Percentiles rank a stretch among this genome's conserved stretches.
phyloP scores from a whole-genome alignment of 371 early-diverging fungal genomes.

The Mortierella sp. region DNA sequence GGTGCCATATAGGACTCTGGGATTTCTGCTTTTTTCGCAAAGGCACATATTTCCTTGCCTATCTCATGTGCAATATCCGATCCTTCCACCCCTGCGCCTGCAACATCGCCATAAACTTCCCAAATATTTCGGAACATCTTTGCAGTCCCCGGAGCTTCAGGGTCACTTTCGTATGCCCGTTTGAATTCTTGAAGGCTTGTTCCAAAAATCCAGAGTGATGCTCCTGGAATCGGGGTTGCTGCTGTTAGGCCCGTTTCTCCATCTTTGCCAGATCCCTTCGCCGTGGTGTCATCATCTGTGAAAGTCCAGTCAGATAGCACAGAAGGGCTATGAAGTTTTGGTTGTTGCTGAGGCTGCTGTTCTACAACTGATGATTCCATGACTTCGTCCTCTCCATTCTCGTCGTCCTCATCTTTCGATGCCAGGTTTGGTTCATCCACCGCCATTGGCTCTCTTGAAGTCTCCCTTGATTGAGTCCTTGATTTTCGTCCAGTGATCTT shows the following conservation, averaged over 20 bases:
- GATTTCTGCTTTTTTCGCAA: constrained; percentile 32
- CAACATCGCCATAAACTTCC: constrained; percentile 49
- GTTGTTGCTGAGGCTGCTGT: constrained; percentile 5
- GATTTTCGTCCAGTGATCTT: constrained; percentile 9
- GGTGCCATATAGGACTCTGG: constrained; percentile 31
- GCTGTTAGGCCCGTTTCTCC: constrained; percentile 4
- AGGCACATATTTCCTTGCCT: constrained; percentile 42
- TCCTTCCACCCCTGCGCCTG: constrained; percentile 45
- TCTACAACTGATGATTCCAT: constrained; percentile 41
- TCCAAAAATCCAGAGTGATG: constrained; percentile 56
- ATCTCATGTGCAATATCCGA: constrained; percentile 46
- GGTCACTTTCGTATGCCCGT: constrained; percentile 38
- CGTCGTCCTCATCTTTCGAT: constrained; percentile 20
- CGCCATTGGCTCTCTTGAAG: constrained; percentile 40
- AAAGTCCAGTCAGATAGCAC: constrained; percentile 33
- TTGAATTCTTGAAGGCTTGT: constrained; percentile 50
- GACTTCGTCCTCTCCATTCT: constrained; percentile 44
- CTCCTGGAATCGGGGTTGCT: constrained; percentile 32
- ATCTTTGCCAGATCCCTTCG: constrained; percentile 7
- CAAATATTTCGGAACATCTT: constrained; percentile 47
- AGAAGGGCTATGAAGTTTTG: constrained; percentile 1
- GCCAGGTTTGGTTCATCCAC: constrained; percentile 21
- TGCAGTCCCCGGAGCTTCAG: constrained; percentile 23
- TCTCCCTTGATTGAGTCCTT: constrained; percentile 28
- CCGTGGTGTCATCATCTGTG: constrained; percentile 18